A percentile compares a stretch with the other conserved stretches of the same genome.
These are phyloP conservation scores for Barnettozyma californica DNA, from an alignment of 805 yeast genomes.

Conservation along the genomic window DNA sequence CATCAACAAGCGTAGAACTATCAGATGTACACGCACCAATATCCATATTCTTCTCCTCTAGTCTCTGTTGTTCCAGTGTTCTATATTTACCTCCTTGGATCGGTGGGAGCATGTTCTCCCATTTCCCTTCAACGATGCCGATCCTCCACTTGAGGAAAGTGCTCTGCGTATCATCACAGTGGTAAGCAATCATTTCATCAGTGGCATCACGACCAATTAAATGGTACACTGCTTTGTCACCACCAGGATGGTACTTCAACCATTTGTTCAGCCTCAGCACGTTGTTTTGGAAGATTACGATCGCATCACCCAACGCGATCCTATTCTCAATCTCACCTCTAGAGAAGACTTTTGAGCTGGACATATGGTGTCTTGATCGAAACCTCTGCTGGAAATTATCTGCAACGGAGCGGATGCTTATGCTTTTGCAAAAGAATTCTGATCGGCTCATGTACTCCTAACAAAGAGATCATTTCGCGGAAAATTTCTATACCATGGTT, in stretches of 20 bases:
- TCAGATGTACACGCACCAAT: slow-evolving; percentile 1
- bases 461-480: neutral
- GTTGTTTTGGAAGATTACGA: slow-evolving; percentile 57
- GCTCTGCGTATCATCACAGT: slow-evolving; percentile 49
- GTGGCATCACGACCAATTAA: slow-evolving; percentile 88
- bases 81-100: slow-evolving; percentile 71
- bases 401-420: neutral
- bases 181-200: slow-evolving; percentile 86
- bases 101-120: slow-evolving; percentile 82
- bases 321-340: slow-evolving; percentile 47
- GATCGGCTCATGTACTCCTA: neutral
- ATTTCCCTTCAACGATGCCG: slow-evolving; percentile 56
- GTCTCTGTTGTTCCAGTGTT: slow-evolving; percentile 25
- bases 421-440: neutral
- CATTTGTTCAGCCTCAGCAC: slow-evolving; percentile 67
- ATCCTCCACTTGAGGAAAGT: slow-evolving; percentile 54
- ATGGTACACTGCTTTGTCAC: slow-evolving; percentile 77
- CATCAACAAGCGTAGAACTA: slow-evolving; percentile 7
- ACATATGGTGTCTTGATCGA: slow-evolving; percentile 6
- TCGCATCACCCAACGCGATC: slow-evolving; percentile 62
- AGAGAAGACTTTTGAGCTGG: slow-evolving; percentile 26
- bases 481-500: neutral
- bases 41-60: slow-evolving; percentile 1
- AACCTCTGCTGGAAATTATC: neutral
- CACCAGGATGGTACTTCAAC: slow-evolving; percentile 82